Percentiles rank a stretch among this genome's conserved stretches.
Conservation (phyloP, 805 yeast species). For the Dipodascopsis uninucleata region DNA sequence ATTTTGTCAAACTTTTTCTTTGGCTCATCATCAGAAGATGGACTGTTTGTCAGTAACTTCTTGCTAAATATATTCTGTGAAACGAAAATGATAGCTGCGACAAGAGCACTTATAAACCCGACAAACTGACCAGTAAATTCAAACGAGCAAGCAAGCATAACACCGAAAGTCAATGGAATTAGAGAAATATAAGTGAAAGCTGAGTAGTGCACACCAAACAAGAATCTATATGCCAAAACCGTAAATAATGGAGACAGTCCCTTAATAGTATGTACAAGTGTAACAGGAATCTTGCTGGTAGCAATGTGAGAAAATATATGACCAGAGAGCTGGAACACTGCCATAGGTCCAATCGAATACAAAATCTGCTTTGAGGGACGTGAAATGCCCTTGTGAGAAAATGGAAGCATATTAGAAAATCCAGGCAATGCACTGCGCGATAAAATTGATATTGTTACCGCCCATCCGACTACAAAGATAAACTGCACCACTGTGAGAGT, state of each 20-base stretch:
- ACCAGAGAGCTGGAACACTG: conserved; percentile 86
- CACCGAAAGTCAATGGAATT: conserved; percentile 76
- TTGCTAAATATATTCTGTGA: conserved; percentile 85
- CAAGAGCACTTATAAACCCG: conserved; percentile 66
- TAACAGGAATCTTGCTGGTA: conserved; percentile 89
- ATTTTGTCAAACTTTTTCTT: conserved; percentile 66
- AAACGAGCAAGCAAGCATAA: conserved; percentile 57
- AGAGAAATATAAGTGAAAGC: conserved; percentile 71
- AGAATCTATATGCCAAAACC: conserved; percentile 66
- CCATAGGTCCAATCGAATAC: conserved; percentile 84
- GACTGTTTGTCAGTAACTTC: conserved; percentile 56
- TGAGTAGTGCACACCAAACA: conserved; percentile 58
- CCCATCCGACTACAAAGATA: conserved; percentile 60
- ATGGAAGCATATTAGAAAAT: conserved; percentile 33
- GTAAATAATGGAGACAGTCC: conserved; percentile 88
- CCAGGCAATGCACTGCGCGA: conserved; percentile 38
- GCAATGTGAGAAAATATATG: conserved; percentile 90
- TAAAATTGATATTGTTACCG: conserved; percentile 17
- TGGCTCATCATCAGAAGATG: conserved; percentile 25
- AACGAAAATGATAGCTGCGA: conserved; percentile 73
- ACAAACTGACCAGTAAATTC: conserved; percentile 45
- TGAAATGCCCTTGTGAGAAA: conserved; percentile 29
- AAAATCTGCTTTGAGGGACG: conserved; percentile 52
- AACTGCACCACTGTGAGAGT: conserved; percentile 88
- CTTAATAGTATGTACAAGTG: conserved; percentile 89